Percentiles rank a stretch among this genome's conserved stretches.
Conservation (phyloP, 2,329 filamentous ascomycete species). For the Calonectria crousiana region DNA sequence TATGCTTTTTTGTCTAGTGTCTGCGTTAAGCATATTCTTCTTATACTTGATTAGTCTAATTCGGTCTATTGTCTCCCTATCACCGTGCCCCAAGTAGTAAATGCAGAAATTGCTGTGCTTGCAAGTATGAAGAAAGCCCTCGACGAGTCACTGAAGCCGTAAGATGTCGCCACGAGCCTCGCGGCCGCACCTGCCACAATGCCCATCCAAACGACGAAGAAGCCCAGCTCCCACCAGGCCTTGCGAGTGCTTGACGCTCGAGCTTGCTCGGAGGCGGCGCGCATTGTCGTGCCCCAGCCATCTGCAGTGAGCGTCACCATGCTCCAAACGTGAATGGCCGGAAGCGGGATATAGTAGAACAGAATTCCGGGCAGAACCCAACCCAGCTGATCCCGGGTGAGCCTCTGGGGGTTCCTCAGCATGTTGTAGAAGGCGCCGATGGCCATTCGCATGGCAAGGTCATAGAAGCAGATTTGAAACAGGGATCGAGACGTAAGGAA, state of each 20-base stretch:
- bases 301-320: conserved; percentile 41
- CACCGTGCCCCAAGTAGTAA: neutral
- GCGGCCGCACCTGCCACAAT: conserved; percentile 32
- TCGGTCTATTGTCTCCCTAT: neutral
- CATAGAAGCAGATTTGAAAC: conserved; percentile 31
- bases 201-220: conserved; percentile 42
- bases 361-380: conserved; percentile 41
- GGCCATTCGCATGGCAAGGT: conserved; percentile 32
- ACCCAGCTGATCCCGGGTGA: conserved; percentile 22
- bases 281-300: conserved; percentile 44
- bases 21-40: no score
- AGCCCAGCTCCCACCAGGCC: conserved; percentile 41
- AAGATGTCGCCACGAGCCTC: conserved; percentile 8
- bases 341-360: conserved; percentile 42
- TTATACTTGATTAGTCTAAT: neutral
- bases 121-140: neutral
- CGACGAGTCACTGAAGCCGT: neutral
- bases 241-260: conserved; percentile 33
- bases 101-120: neutral
- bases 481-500: conserved; percentile 36
- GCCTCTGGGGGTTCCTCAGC: conserved; percentile 40
- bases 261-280: conserved; percentile 32
- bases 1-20: neutral
- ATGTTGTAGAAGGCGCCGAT: conserved; percentile 36
- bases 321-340: conserved; percentile 43